These are phyloP conservation scores for Geotrichum australiense DNA, from an alignment of 1,139 yeast genomes.

Conservation along the genomic window DNA sequence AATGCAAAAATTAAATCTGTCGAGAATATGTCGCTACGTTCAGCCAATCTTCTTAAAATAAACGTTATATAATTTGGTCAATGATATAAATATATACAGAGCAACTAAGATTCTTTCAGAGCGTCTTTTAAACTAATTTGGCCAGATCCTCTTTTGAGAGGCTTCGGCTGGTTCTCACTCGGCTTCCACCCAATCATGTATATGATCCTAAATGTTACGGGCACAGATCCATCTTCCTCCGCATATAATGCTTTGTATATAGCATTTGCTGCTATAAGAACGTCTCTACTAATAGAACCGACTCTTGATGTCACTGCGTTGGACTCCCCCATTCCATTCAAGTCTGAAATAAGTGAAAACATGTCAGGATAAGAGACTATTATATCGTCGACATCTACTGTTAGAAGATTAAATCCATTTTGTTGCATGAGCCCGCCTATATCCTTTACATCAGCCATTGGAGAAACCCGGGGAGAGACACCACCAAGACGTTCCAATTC, in stretches of 20 bases:
- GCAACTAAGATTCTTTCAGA: too few relatives aligned
- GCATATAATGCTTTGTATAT: conserved; percentile 71
- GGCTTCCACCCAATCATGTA: conserved; percentile 90
- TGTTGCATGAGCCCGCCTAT: conserved; percentile 64
- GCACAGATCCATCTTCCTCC: conserved; percentile 36
- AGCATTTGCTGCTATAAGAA: conserved; percentile 66
- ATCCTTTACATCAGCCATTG: conserved; percentile 72
- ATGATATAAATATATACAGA: neutral
- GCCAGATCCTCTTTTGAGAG: conserved; percentile 66
- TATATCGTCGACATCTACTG: conserved; percentile 80
- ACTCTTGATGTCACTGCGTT: conserved; percentile 60
- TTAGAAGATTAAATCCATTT: conserved; percentile 72
- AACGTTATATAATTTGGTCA: neutral
- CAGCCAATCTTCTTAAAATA: neutral
- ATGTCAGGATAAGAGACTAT: conserved; percentile 78
- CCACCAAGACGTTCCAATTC: conserved; percentile 78
- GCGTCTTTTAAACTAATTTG: conserved; percentile 62
- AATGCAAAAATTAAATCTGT: neutral
- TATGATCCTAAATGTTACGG: conserved; percentile 62
- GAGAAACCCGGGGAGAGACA: conserved; percentile 72
- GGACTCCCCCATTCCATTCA: conserved; percentile 80
- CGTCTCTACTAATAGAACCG: conserved; percentile 52
- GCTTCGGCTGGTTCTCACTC: conserved; percentile 60
- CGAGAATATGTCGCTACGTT: neutral
- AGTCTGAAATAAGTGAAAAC: conserved; percentile 57